phyloP scores from a whole-genome alignment of 192 early-diverging fungal genomes.

The Podila clonocystis region DNA sequence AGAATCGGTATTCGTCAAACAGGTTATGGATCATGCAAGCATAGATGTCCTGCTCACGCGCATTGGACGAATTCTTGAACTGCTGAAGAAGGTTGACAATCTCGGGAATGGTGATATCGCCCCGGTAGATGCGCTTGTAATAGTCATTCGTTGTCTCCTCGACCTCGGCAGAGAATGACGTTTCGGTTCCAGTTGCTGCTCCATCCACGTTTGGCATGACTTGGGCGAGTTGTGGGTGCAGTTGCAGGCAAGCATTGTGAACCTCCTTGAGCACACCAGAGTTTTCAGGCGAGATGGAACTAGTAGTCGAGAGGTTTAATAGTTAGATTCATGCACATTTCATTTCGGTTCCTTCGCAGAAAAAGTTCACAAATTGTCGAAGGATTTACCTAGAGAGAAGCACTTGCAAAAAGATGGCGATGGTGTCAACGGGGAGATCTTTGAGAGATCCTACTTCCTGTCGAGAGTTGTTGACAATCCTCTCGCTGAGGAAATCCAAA shows the following conservation, averaged over 20 bases:
- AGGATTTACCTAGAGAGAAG: slow-evolving; percentile 61
- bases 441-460: slow-evolving; percentile 53
- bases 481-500: slow-evolving; percentile 78
- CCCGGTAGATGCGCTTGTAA: slow-evolving; percentile 82
- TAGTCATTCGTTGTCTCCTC: slow-evolving; percentile 80
- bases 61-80: slow-evolving; percentile 81
- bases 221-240: slow-evolving; percentile 60
- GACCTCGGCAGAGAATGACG: slow-evolving; percentile 75
- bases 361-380: not conserved
- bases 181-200: slow-evolving; percentile 50
- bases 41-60: slow-evolving; percentile 84
- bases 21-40: slow-evolving; percentile 92
- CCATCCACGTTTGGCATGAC: slow-evolving; percentile 56
- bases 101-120: slow-evolving; percentile 82
- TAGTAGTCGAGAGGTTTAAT: slow-evolving; percentile 9
- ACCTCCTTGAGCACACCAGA: slow-evolving; percentile 67
- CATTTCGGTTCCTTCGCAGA: too few relatives aligned
- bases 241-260: slow-evolving; percentile 60
- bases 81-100: slow-evolving; percentile 85
- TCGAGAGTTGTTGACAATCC: slow-evolving; percentile 60
- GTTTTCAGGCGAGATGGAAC: slow-evolving; percentile 70
- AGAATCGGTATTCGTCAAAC: slow-evolving; percentile 97
- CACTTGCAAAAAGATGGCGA: slow-evolving; percentile 73
- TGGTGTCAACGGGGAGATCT: slow-evolving; percentile 69
- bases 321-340: not conserved